phyloP scores from a whole-genome alignment of 225 moss, liverwort and hornwort genomes.

The Bryoerythrophyllum caledonicum region DNA sequence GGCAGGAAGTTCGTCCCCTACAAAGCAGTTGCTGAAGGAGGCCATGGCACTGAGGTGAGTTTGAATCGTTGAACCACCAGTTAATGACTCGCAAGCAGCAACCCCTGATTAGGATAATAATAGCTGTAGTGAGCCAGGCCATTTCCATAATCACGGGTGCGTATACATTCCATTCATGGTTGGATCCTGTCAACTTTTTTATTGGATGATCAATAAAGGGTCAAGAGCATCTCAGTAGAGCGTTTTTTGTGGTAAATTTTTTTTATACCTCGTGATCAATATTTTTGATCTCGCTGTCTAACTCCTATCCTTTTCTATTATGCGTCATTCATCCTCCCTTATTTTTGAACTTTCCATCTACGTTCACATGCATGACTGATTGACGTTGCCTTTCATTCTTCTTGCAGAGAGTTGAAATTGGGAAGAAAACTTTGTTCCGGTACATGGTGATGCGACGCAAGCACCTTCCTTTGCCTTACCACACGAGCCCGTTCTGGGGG shows the following conservation, averaged over 20 bases:
- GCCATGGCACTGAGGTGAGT: conserved; percentile 49
- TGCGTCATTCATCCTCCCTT: background rate
- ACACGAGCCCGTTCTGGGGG: conserved; percentile 50
- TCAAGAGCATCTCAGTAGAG: too few species aligned
- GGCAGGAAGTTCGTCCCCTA: background rate
- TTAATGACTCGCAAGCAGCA: too few species aligned
- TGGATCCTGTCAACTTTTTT: too few species aligned
- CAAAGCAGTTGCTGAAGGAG: conserved; percentile 26
- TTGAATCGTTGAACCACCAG: background rate
- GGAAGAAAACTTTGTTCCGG: conserved; percentile 46
- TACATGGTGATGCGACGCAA: conserved; percentile 55
- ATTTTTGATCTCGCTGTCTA: too few species aligned
- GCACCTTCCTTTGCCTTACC: conserved; percentile 46
- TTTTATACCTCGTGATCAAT: too few species aligned
- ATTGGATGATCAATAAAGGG: too few species aligned
- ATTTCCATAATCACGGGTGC: too few species aligned
- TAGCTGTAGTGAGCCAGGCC: too few species aligned
- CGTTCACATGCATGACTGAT: background rate
- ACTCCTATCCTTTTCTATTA: background rate
- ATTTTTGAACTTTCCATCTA: background rate
- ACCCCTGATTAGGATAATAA: too few species aligned
- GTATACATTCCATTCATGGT: too few species aligned
- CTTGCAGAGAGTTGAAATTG: conserved; percentile 43
- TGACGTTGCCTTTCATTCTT: background rate
- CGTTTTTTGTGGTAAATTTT: too few species aligned